phyloP scores from a whole-genome alignment of 192 early-diverging fungal genomes.

The Backusella parvicylindrica region DNA sequence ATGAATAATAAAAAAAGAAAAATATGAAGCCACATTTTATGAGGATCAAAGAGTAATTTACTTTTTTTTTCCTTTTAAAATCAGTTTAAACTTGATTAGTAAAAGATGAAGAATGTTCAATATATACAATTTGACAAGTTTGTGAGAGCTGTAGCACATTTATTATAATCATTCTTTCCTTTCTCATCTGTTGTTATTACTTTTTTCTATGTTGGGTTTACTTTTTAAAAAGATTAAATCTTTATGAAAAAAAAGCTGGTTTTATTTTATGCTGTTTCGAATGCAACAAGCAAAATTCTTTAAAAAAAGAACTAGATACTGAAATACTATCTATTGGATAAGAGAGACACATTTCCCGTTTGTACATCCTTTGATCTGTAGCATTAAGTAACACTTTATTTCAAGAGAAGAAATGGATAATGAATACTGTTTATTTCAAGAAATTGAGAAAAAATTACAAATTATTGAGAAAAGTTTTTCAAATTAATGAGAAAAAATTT shows the following conservation, averaged over 20 bases:
- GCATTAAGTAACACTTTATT: background rate
- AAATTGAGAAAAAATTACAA: no score
- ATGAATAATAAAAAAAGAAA: background rate
- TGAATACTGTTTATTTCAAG: no score
- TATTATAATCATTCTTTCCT: background rate
- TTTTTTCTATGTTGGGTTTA: background rate
- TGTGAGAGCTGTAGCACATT: background rate
- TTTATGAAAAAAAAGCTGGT: background rate
- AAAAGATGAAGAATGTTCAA: background rate
- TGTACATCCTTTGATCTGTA: background rate
- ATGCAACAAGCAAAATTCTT: background rate
- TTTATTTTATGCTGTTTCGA: background rate
- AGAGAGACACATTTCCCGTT: background rate
- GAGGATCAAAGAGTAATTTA: background rate
- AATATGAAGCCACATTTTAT: background rate
- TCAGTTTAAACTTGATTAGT: background rate
- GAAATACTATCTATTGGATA: background rate
- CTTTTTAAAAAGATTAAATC: background rate
- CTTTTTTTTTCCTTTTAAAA: no score
- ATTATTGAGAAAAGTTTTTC: no score
- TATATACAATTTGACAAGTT: background rate
- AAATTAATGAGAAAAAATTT: no score
- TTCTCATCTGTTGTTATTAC: background rate
- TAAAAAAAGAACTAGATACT: background rate
- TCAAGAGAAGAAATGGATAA: background rate